Percentiles rank a stretch among this genome's conserved stretches.
phyloP scores from a whole-genome alignment of 1,139 yeast genomes.

The Candida neerlandica region DNA sequence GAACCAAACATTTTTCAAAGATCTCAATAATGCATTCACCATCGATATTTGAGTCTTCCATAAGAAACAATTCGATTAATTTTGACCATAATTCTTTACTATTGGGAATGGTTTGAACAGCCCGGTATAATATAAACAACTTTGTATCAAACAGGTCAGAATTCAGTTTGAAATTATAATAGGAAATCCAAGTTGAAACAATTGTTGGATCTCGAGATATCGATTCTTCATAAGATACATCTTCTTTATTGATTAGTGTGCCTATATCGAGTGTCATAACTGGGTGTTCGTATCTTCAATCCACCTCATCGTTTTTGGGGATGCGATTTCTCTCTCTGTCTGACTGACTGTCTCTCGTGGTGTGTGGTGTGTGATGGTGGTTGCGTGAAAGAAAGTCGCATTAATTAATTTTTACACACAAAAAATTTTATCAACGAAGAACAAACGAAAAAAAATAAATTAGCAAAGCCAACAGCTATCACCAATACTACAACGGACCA shows the following conservation, averaged over 20 bases:
- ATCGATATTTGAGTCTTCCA: constrained; percentile 35
- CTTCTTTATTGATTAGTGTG: constrained; percentile 29
- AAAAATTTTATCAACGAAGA: neutral
- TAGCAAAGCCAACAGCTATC: too few species aligned
- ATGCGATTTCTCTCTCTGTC: constrained; percentile 20
- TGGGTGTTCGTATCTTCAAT: neutral
- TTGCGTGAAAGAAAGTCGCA: neutral
- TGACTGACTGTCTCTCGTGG: neutral
- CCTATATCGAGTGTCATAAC: constrained; percentile 18
- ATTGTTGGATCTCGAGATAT: constrained; percentile 47
- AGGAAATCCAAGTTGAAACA: constrained; percentile 55
- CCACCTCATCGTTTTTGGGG: neutral
- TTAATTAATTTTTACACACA: neutral
- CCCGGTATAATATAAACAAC: constrained; percentile 55
- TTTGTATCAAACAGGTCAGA: constrained; percentile 27
- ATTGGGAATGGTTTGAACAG: constrained; percentile 49
- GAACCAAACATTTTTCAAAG: constrained; percentile 44
- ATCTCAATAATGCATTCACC: constrained; percentile 35
- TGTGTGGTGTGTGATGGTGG: too few species aligned
- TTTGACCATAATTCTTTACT: constrained; percentile 58
- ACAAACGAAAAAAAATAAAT: constrained; percentile 1
- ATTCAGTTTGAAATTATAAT: constrained; percentile 37
- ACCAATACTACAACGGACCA: too few species aligned
- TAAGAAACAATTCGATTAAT: constrained; percentile 42
- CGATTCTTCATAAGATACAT: constrained; percentile 49